Evolutionary conservation across 805 yeast species (phyloP).

Genomic region (Nakazawaea anatomiae): DNA sequence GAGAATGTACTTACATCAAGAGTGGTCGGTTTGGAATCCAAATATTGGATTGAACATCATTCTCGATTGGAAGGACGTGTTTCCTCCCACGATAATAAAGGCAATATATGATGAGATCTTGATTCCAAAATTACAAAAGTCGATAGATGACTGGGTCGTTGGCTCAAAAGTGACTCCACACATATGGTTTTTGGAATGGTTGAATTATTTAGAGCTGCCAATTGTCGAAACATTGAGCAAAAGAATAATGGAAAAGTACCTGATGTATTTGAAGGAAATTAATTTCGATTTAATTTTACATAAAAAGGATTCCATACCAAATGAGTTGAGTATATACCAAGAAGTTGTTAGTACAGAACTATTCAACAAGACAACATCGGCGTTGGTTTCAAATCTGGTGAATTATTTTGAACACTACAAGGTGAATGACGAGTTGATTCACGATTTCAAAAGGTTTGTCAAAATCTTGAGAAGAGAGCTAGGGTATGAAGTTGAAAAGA

Average conservation of each 20-base stretch:
- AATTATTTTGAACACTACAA: slow-evolving; percentile 21
- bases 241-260: slow-evolving; percentile 15
- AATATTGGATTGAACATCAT: slow-evolving; percentile 31
- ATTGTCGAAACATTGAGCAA: slow-evolving; percentile 12
- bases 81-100: slow-evolving; percentile 24
- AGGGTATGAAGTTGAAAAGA: neutral
- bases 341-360: slow-evolving; percentile 25
- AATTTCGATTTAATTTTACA: slow-evolving; percentile 1
- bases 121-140: slow-evolving; percentile 29
- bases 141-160: slow-evolving; percentile 31
- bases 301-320: slow-evolving; percentile 4
- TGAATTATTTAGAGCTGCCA: slow-evolving; percentile 11
- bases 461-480: neutral
- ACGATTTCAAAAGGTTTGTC: neutral
- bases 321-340: slow-evolving; percentile 23
- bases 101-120: slow-evolving; percentile 26
- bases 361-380: slow-evolving; percentile 17
- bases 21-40: slow-evolving; percentile 35
- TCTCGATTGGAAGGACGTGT: slow-evolving; percentile 33
- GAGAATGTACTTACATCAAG: slow-evolving; percentile 17
- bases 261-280: slow-evolving; percentile 7
- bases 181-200: slow-evolving; percentile 23
- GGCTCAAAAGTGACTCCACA: slow-evolving; percentile 15
- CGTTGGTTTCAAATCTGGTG: slow-evolving; percentile 55
- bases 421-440: neutral